Conservation (phyloP, 352 stramenopile species). For the Phytophthora gonapodyides region DNA sequence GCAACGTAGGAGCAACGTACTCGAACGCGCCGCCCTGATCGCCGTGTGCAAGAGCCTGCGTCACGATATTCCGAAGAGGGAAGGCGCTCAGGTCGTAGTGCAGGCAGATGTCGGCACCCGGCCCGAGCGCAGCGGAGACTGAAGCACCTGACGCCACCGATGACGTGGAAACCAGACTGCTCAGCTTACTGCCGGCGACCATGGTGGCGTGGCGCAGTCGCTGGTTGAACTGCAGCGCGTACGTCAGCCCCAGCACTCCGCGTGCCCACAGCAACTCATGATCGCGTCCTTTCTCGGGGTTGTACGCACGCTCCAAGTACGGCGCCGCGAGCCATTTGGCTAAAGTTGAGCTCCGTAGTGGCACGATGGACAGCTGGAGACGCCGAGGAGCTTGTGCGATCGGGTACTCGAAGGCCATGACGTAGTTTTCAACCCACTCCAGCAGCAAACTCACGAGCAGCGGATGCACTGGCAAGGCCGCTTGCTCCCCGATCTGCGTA, state of each 20-base stretch:
- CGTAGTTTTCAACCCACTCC: conserved; percentile 80
- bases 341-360: conserved; percentile 45
- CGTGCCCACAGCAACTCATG: conserved; percentile 40
- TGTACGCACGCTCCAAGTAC: conserved; percentile 22
- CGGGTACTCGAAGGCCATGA: conserved; percentile 78
- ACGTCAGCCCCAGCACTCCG: conserved; percentile 51
- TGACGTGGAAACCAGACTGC: conserved; percentile 38
- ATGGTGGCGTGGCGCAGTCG: conserved; percentile 57
- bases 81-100: conserved; percentile 52
- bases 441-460: conserved; percentile 57
- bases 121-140: conserved; percentile 31
- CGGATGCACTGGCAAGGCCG: conserved; percentile 54
- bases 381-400: conserved; percentile 52
- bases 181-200: conserved; percentile 59
- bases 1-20: conserved; percentile 53
- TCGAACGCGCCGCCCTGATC: conserved; percentile 51
- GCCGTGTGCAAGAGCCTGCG: conserved; percentile 35
- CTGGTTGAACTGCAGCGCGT: conserved; percentile 75
- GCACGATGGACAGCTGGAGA: conserved; percentile 67
- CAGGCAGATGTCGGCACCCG: conserved; percentile 53
- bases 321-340: conserved; percentile 44
- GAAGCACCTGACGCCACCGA: conserved; percentile 32
- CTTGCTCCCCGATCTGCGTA: conserved; percentile 44
- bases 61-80: conserved; percentile 55
- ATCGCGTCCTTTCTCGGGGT: conserved; percentile 16